These are phyloP conservation scores for Penicillium hordei DNA, from an alignment of 2,329 filamentous ascomycete genomes.

Conservation along the genomic window DNA sequence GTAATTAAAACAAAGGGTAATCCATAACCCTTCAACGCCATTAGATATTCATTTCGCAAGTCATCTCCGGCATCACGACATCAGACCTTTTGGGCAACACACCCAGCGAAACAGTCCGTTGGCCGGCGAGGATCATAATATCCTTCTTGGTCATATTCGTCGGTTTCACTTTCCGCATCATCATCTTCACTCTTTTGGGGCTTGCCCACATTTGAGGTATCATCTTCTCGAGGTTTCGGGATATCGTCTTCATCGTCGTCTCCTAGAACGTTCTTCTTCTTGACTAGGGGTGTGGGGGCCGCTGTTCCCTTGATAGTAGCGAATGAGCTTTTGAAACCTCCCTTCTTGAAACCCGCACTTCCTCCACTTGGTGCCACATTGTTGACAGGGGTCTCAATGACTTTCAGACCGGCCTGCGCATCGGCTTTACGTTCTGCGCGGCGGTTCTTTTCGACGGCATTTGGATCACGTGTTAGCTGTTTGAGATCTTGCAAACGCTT, in stretches of 20 bases:
- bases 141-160: conserved; percentile 57
- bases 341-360: conserved; percentile 67
- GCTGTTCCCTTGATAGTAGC: conserved; percentile 50
- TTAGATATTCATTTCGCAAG: not conserved
- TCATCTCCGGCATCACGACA: not conserved
- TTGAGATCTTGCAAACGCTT: conserved; percentile 58
- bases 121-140: conserved; percentile 55
- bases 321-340: conserved; percentile 78
- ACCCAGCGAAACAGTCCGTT: conserved; percentile 49
- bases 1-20: not conserved
- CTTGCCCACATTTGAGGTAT: conserved; percentile 4
- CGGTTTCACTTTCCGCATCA: conserved; percentile 69
- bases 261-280: conserved; percentile 46
- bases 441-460: conserved; percentile 45
- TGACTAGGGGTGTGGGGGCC: conserved; percentile 30
- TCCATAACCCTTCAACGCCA: not conserved
- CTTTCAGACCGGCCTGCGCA: conserved; percentile 43
- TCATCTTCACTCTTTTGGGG: conserved; percentile 8
- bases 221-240: conserved; percentile 19
- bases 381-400: conserved; percentile 36
- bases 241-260: conserved; percentile 41
- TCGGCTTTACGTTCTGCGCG: conserved; percentile 45
- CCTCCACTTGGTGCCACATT: conserved; percentile 23
- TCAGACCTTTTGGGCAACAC: conserved; percentile 29
- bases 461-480: conserved; percentile 46